Evolutionary conservation across 768 basidiomycete species (phyloP), one percentile per base, ranked within the genome.

Genomic region (Podaxis mareebaensis): DNA sequence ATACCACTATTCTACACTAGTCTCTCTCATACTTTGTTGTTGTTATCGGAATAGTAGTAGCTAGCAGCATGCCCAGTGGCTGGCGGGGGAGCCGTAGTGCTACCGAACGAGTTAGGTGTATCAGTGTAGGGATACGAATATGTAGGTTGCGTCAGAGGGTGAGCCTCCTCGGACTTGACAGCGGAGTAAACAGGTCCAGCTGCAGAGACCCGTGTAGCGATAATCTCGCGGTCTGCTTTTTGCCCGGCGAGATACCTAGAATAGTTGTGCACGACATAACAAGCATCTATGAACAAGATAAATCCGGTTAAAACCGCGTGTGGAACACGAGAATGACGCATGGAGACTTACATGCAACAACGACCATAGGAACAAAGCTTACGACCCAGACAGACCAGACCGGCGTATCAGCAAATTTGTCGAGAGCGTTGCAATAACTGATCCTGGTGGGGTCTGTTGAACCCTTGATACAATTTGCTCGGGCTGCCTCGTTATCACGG

Each of bases 251-350:
- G 70, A 52, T 74, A 72, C 51, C 69, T 73, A 8, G 72, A 73
- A 54, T 79, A 81, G 51, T 74, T 67, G 28, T 72, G 65, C 12
- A 78, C 75, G 39, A 79, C 67, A 57, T 79, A 79, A 53, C 75
- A 74, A 13, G 76, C 77, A 66, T 81, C 79, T 81, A 49, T 24
- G 33, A 40, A 52, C 6, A 44, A 46, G 30, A 64, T 30, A 40
- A 48, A 28, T 46, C 40, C 28, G 28, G 63, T 65, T 12, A 61
- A 57, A 55, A 57, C 64, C 13, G 56, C 62, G 8, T 36, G 17
- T 39, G 49, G 8, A 53, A 28, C 58, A 38, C 4, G 22, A n/a
- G 20, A 42, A 54, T 20, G 40, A 44, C n/a, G 48, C 38, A 33
- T 24, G 39, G 26, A 40, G 48, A 74, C 79, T 70, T 63, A 79